A percentile compares a stretch with the other conserved stretches of the same genome.
Evolutionary conservation across 2,329 filamentous ascomycete genomes (phyloP).

Genomic region (Ceratocystis eucalypticola): DNA sequence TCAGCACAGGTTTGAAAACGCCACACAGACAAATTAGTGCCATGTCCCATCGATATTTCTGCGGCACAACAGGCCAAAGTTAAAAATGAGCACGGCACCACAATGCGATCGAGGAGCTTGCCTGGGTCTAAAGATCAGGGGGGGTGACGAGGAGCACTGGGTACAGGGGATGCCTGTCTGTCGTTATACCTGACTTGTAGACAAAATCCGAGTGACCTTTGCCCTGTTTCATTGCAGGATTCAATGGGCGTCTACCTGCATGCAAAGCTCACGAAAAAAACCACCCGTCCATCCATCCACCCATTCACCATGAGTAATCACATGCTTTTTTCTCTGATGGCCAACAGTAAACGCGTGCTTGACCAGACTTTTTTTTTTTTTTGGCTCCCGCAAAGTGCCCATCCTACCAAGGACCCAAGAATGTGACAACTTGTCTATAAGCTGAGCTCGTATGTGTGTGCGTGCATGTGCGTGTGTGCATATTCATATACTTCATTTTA

Average conservation of each 20-base stretch:
- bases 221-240: neutral
- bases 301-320: no score
- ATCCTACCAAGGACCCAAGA: no score
- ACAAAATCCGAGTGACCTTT: neutral
- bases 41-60: neutral
- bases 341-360: no score
- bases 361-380: no score
- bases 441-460: neutral
- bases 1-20: neutral
- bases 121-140: neutral
- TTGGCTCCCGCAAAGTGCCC: no score
- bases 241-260: conserved; percentile 4
- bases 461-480: neutral
- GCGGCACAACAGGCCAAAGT: neutral
- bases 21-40: conserved; percentile 8
- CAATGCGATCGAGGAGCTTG: neutral
- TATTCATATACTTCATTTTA: neutral
- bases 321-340: no score
- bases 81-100: neutral
- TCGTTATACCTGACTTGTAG: neutral
- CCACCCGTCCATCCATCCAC: neutral
- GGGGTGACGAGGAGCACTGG: neutral
- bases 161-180: neutral
- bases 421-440: no score
- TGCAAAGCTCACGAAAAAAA: neutral